Evolutionary conservation across 1,284 basidiomycete genomes (phyloP), one percentile per base, ranked within the genome.

Genomic region (Ceratorhiza oryzae-sativae): DNA sequence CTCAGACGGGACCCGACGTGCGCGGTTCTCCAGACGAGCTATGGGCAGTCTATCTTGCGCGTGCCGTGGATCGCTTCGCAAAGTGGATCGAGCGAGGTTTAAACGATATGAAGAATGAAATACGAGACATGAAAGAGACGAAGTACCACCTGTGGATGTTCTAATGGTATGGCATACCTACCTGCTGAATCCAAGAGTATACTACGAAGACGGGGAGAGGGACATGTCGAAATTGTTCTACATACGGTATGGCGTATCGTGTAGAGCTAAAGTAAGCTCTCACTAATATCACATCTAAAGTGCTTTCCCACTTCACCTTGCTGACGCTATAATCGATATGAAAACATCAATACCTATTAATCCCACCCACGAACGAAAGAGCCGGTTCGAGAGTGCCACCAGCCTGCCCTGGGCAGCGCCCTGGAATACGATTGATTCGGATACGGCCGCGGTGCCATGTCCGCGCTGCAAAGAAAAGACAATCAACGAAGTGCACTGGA

Each of bases 81-180:
- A 30, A 13, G 15, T 77, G 76, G 76, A 53, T 51, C 0, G 46
- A 34, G 3, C 39, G 58, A 4, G 56, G 62, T 30, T 34, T 74
- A 5, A 15, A 48, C 18, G 42, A 25, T 6, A 23, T 34, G 5
- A 2, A 25, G 20, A 41, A 46, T 12, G 36, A 15, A 9, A 13
- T 48, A 4, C 46, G 56, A 25, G 34, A 42, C 20, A 55, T 73
- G 39, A 34, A 42, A 8, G 72, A 72, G 53, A n/a, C n/a, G 53
- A 60, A 13, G 30, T 83, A 25, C 85, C 84, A 0, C 84, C 84
- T 1, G 25, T 83, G 1, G 85, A 86, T 62, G 84, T 85, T 13
- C 67, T 83, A 73, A 84, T 85, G 82, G 80, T 84, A 6, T 85
- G 84, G 83, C 85, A 86, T 74, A 77, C 85, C 0, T 86, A 86